A percentile compares a stretch with the other conserved stretches of the same genome.
phyloP scores from a whole-genome alignment of 2,329 filamentous ascomycete species.

The Tothia fuscella region DNA sequence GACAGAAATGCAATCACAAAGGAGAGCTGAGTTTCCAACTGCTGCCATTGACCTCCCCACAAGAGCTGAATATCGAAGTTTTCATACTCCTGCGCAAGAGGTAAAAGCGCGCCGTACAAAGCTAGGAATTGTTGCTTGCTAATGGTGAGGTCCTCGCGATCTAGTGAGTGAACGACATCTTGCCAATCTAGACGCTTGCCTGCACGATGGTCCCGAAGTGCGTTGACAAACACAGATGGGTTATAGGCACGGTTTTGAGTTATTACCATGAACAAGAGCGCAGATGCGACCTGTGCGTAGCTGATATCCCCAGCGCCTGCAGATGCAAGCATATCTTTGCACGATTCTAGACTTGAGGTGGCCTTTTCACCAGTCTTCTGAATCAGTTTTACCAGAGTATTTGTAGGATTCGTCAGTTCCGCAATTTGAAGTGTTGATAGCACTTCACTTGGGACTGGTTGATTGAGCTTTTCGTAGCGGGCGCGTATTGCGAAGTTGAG shows the following conservation, averaged over 20 bases:
- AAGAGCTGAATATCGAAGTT: constrained; percentile 74
- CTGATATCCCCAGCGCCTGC: constrained; percentile 53
- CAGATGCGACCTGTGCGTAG: constrained; percentile 72
- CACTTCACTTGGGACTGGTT: constrained; percentile 53
- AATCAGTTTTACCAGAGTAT: constrained; percentile 51
- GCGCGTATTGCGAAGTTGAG: constrained; percentile 52
- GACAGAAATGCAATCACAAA: constrained; percentile 82
- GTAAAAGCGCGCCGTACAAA: constrained; percentile 67
- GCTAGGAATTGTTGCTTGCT: constrained; percentile 69
- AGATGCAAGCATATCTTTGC: constrained; percentile 45
- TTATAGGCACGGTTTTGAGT: constrained; percentile 51
- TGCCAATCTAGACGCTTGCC: constrained; percentile 50
- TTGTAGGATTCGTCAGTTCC: constrained; percentile 51
- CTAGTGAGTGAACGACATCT: constrained; percentile 66
- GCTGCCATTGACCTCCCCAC: constrained; percentile 82
- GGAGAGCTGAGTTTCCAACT: constrained; percentile 81
- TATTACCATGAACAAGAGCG: constrained; percentile 59
- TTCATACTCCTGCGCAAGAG: constrained; percentile 50
- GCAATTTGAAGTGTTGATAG: constrained; percentile 59
- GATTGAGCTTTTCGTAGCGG: constrained; percentile 42
- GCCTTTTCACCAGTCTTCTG: constrained; percentile 63
- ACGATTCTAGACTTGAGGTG: constrained; percentile 62
- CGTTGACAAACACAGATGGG: constrained; percentile 53
- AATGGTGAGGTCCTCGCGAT: constrained; percentile 64
- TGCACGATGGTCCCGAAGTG: constrained; percentile 42